Base-by-base conservation (phyloP, 2,329 filamentous ascomycete species). In the Pseudocercospora eumusae region DNA sequence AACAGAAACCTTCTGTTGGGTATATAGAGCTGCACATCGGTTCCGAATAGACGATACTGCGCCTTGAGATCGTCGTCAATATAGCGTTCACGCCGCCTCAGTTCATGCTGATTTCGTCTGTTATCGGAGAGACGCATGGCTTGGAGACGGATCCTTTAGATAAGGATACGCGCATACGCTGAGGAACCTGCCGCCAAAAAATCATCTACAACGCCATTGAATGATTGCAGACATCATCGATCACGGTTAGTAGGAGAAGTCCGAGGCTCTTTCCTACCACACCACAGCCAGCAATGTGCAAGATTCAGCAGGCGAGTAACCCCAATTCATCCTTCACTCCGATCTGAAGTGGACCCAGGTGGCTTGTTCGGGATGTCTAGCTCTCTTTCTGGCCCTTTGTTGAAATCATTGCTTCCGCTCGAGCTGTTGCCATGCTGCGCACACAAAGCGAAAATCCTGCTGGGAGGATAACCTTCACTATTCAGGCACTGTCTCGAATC, bases 11-110 rank as follows among this genome's bases (percentile, higher is more conserved):
- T 27, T 25, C 47, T 28, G 47, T 27, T 50, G 21, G 20, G 20
- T 50, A 50, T 50, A 27, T 50, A 50, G 47, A 23, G 47, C 47
- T 47, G 21, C 44, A 47, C 44, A 47, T 18, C 44, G 44, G 23
- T 47, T 20, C 44, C 44, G 44, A 47, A 20, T 23, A n/a, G 10
- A 27, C 47, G 20, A 23, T n/a, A 27, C 20, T 50, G 47, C 23
- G 47, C 20, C 13, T 25, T 50, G 15, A 23, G 47, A 50, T 50
- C 47, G 47, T 50, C 47, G 28, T 50, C 47, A 21, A 50, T 27
- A 50, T 50, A 50, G 47, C 47, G 47, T 50, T 50, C 47, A 27
- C 47, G 47, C 47, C 47, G 47, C 47, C 47, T 27, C 21, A 23
- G 47, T 50, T 25, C 47, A 50, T 23, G 20, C 23, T 27, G 20